These are phyloP conservation scores for Pisolithus marmoratus DNA, from an alignment of 768 basidiomycete genomes.

Conservation along the genomic window DNA sequence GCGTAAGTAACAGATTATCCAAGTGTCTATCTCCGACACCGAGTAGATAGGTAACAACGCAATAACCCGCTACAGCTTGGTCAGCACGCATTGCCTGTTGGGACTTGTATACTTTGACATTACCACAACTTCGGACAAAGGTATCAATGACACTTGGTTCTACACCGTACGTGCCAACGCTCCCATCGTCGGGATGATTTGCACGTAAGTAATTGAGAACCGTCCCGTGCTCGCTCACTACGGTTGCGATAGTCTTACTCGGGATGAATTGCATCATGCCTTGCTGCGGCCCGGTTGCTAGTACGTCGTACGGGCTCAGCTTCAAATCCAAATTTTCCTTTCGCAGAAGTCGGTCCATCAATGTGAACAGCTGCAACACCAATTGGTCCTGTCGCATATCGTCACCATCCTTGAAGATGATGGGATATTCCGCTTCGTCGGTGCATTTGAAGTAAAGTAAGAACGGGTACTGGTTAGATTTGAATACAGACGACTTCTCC, in stretches of 20 bases:
- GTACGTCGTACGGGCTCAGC: conserved; percentile 84
- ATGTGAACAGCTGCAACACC: conserved; percentile 95
- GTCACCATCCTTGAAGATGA: conserved; percentile 99
- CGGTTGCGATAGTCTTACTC: conserved; percentile 92
- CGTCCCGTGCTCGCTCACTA: conserved; percentile 87
- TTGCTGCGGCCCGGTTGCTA: conserved; percentile 87
- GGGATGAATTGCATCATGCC: conserved; percentile 97
- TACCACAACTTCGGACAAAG: conserved; percentile 94
- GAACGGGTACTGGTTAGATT: conserved; percentile 91
- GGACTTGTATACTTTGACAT: conserved; percentile 23
- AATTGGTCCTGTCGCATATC: conserved; percentile 98
- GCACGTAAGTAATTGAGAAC: conserved; percentile 84
- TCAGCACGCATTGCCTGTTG: conserved; percentile 1
- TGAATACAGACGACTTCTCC: conserved; percentile 94
- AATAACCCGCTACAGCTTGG: conserved; percentile 77
- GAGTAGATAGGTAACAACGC: conserved; percentile 91
- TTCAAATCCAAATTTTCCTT: conserved; percentile 96
- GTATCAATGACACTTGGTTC: conserved; percentile 93
- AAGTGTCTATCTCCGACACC: conserved; percentile 97
- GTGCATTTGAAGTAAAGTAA: conserved; percentile 85
- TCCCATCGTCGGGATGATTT: conserved; percentile 89
- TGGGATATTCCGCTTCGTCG: conserved; percentile 81
- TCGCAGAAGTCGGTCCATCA: conserved; percentile 90
- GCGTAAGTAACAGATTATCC: conserved; percentile 88
- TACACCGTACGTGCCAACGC: conserved; percentile 92